Percentiles rank a stretch among this genome's conserved stretches.
Conservation (phyloP, 1,139 yeast genomes). For the Lodderomyces oxycetoniae region DNA sequence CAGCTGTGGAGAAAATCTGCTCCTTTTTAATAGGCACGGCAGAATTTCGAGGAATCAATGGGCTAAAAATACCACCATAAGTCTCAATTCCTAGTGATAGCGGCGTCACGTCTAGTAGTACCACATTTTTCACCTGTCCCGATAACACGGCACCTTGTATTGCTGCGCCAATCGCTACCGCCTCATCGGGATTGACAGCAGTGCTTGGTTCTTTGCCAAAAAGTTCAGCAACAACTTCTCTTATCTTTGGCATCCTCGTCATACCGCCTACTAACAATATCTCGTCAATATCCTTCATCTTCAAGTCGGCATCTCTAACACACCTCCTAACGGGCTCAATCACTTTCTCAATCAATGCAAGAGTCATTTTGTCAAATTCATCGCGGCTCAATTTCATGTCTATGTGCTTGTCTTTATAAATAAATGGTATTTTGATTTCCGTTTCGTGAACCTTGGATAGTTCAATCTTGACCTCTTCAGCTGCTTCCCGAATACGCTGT, state of each 20-base stretch:
- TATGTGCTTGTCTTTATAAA: constrained; percentile 48
- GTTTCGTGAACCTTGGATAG: constrained; percentile 57
- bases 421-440: constrained; percentile 60
- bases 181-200: constrained; percentile 76
- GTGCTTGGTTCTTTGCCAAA: constrained; percentile 59
- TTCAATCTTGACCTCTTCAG: constrained; percentile 68
- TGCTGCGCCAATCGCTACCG: constrained; percentile 82
- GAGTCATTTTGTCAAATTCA: constrained; percentile 59
- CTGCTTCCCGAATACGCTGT: constrained; percentile 68
- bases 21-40: constrained; percentile 71
- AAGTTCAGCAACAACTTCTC: constrained; percentile 51
- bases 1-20: constrained; percentile 74
- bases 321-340: constrained; percentile 65
- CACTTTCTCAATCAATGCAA: constrained; percentile 57
- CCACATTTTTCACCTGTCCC: constrained; percentile 67
- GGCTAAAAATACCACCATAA: constrained; percentile 75
- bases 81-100: constrained; percentile 77
- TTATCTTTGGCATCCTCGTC: constrained; percentile 79
- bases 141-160: constrained; percentile 76
- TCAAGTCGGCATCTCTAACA: constrained; percentile 64
- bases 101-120: constrained; percentile 73
- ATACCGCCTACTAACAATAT: constrained; percentile 76
- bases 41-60: constrained; percentile 70
- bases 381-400: constrained; percentile 52
- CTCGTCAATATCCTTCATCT: constrained; percentile 60